phyloP scores from a whole-genome alignment of 2,329 filamentous ascomycete genomes.

The Cordyceps farinosa region DNA sequence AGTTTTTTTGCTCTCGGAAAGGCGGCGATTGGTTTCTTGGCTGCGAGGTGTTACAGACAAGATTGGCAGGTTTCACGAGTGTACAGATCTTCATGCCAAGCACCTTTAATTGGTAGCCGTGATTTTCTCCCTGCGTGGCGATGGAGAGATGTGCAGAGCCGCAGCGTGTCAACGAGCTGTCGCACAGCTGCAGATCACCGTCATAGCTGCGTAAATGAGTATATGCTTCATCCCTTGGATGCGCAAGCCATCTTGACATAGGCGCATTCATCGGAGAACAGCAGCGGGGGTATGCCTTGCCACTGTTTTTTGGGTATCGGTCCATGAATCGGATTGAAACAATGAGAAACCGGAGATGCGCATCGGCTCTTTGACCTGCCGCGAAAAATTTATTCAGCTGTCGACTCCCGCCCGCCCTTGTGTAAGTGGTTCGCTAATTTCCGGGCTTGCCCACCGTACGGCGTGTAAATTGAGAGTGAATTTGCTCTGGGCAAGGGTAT shows the following conservation, averaged over 20 bases:
- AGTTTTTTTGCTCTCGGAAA: background rate
- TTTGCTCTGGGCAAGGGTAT: background rate
- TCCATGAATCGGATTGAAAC: no score
- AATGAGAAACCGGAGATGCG: background rate
- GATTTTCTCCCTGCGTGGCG: background rate
- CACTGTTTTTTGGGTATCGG: no score
- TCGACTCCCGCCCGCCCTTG: background rate
- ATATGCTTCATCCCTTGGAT: slow-evolving; percentile 8
- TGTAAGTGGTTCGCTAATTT: background rate
- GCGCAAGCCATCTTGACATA: background rate
- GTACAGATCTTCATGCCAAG: background rate
- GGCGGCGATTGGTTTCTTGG: background rate
- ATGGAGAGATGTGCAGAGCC: background rate
- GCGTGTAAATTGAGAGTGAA: background rate
- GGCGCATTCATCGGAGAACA: slow-evolving; percentile 2
- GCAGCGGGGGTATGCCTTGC: background rate
- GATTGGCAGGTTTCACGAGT: background rate
- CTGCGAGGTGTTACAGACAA: background rate
- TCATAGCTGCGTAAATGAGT: slow-evolving; percentile 1
- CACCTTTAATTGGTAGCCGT: background rate
- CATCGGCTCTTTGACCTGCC: no score
- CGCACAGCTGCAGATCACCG: slow-evolving; percentile 6
- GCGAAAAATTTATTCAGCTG: no score
- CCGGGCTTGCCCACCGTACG: background rate
- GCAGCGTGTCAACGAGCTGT: slow-evolving; percentile 4